Percentiles rank a stretch among this genome's conserved stretches.
Conservation (phyloP, 2,329 filamentous ascomycete genomes). For the Fusarium sp. region DNA sequence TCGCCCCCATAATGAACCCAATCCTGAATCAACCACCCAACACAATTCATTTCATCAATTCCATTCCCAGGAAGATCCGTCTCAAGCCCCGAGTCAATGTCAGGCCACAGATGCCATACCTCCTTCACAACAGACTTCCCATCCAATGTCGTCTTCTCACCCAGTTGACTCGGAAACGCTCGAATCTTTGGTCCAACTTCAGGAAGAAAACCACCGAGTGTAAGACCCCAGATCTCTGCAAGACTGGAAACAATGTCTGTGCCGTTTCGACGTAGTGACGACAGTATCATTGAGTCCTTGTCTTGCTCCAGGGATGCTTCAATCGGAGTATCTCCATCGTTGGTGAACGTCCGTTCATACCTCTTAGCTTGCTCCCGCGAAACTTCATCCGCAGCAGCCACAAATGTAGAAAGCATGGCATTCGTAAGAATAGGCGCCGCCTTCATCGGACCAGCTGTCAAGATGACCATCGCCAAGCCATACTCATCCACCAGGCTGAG, state of each 20-base stretch:
- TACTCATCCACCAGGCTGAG: slow-evolving; percentile 51
- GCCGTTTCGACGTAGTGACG: slow-evolving; percentile 36
- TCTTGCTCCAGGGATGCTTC: slow-evolving; percentile 40
- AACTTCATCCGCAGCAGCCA: slow-evolving; percentile 45
- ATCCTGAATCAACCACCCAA: slow-evolving; percentile 48
- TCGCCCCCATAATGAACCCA: slow-evolving; percentile 52
- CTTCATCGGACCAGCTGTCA: slow-evolving; percentile 48
- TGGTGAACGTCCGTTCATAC: slow-evolving; percentile 32
- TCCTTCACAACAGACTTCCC: slow-evolving; percentile 30
- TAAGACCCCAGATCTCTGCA: slow-evolving; percentile 34
- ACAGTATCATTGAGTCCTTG: slow-evolving; percentile 39
- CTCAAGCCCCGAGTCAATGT: slow-evolving; percentile 2
- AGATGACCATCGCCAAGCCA: slow-evolving; percentile 46
- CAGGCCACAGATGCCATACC: slow-evolving; percentile 47
- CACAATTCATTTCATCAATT: slow-evolving; percentile 41
- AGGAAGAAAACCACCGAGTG: slow-evolving; percentile 41
- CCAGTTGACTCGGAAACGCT: slow-evolving; percentile 43
- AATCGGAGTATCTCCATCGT: not conserved
- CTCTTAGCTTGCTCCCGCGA: slow-evolving; percentile 42
- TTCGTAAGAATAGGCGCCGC: slow-evolving; percentile 45
- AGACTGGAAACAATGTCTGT: slow-evolving; percentile 38
- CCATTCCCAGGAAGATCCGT: slow-evolving; percentile 46
- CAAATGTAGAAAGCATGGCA: slow-evolving; percentile 42
- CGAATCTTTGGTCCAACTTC: slow-evolving; percentile 32
- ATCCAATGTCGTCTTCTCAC: slow-evolving; percentile 6